Percentiles rank a stretch among this genome's conserved stretches.
Conservation (phyloP, 2,329 filamentous ascomycete species). For the Helotiales sp. region DNA sequence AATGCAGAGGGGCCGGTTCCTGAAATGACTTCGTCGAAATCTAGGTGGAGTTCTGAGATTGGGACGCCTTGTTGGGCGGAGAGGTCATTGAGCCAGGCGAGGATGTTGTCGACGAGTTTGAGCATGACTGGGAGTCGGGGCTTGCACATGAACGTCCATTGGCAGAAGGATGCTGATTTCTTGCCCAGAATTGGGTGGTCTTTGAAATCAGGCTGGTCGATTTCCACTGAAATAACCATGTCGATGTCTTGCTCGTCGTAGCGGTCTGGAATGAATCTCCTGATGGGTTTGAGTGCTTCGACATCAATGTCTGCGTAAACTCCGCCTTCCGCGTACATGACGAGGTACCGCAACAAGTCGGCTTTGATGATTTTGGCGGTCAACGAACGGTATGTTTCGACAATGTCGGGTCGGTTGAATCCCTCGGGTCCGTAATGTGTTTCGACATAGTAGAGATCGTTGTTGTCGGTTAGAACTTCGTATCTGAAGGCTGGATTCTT, state of each 20-base stretch:
- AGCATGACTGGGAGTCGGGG: constrained; percentile 68
- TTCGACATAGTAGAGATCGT: constrained; percentile 67
- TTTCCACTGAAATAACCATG: constrained; percentile 70
- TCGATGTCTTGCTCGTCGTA: constrained; percentile 66
- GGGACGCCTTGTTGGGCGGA: constrained; percentile 57
- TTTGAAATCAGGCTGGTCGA: constrained; percentile 66
- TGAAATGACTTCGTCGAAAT: constrained; percentile 72
- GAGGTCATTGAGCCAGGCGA: constrained; percentile 62
- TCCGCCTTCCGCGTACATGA: constrained; percentile 60
- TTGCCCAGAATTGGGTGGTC: constrained; percentile 65
- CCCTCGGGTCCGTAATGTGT: constrained; percentile 65
- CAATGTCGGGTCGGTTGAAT: constrained; percentile 66
- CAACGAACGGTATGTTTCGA: constrained; percentile 59
- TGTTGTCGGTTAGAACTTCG: constrained; percentile 57
- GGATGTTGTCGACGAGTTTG: constrained; percentile 66
- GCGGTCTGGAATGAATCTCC: constrained; percentile 61
- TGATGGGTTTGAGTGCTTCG: constrained; percentile 51
- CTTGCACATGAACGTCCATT: constrained; percentile 75
- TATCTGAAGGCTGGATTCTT: constrained; percentile 64
- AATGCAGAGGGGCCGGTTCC: constrained; percentile 74
- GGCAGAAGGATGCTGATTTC: constrained; percentile 71
- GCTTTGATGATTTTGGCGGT: constrained; percentile 67
- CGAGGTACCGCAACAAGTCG: constrained; percentile 64
- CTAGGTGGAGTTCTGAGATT: constrained; percentile 61
- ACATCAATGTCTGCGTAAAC: constrained; percentile 61